These are phyloP conservation scores for Symbiodinium pilosum DNA, from an alignment of 73 alveolate genomes.

Conservation along the genomic window DNA sequence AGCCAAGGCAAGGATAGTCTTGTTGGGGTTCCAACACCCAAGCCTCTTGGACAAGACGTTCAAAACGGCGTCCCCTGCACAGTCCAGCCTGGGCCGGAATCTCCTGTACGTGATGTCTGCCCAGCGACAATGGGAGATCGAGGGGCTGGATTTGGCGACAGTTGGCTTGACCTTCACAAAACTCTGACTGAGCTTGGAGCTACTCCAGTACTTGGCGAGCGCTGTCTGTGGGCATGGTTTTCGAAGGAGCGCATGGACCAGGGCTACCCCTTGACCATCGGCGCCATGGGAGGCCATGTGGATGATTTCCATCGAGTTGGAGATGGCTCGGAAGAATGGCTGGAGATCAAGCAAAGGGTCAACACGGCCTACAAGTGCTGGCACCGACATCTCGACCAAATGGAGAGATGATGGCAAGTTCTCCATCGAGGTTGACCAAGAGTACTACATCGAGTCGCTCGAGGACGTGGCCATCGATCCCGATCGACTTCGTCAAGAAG, in stretches of 20 bases:
- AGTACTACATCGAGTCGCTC: neutral
- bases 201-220: neutral
- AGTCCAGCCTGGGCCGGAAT: no score
- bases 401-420: neutral
- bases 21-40: no score
- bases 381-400: neutral
- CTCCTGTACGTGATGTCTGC: no score
- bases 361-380: neutral
- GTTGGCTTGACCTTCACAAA: neutral
- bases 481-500: neutral
- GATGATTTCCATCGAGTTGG: constrained; percentile 2
- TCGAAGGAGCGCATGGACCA: neutral
- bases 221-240: neutral
- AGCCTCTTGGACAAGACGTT: no score
- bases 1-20: neutral
- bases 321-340: neutral
- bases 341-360: neutral
- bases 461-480: neutral
- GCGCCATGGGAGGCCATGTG: neutral
- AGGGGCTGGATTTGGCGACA: neutral
- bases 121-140: neutral
- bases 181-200: neutral
- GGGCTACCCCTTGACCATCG: neutral
- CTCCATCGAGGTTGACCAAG: neutral
- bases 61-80: no score